Percentiles rank a stretch among this genome's conserved stretches.
These are phyloP conservation scores for Cicer bijugum DNA, from an alignment of 306 rosid species.

Conservation along the genomic window DNA sequence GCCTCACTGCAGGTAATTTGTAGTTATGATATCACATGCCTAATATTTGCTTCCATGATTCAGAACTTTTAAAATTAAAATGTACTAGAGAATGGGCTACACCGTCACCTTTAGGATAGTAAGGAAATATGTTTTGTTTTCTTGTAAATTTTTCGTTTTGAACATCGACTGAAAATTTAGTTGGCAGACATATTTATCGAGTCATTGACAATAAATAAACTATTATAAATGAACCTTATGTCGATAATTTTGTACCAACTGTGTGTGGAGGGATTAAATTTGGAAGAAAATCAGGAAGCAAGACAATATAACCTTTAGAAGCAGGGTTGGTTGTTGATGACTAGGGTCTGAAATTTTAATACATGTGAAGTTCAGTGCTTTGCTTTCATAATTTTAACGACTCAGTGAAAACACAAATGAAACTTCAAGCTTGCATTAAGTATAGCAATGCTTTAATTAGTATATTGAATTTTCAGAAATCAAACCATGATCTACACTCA, in stretches of 20 bases:
- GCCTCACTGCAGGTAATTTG: slow-evolving; percentile 69
- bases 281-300: slow-evolving; percentile 1
- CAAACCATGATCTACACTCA: background rate
- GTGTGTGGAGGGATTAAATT: slow-evolving; percentile 10
- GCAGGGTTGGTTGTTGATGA: slow-evolving; percentile 4
- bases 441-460: slow-evolving; percentile 3
- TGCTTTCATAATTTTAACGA: slow-evolving; percentile 31
- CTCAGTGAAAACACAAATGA: slow-evolving; percentile 1
- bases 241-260: background rate
- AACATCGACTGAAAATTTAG: no score
- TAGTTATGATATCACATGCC: slow-evolving; percentile 5
- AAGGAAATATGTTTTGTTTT: no score
- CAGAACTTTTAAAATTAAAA: background rate
- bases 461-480: slow-evolving; percentile 6
- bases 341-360: background rate
- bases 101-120: no score
- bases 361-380: background rate
- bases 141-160: no score
- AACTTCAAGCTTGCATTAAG: background rate
- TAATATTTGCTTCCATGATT: slow-evolving; percentile 1
- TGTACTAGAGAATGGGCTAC: background rate
- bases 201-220: no score
- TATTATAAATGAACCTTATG: no score
- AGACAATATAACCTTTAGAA: background rate
- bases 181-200: background rate